A percentile compares a stretch with the other conserved stretches of the same genome.
These are phyloP conservation scores for Tuber magnatum DNA, from an alignment of 495 filamentous ascomycete species.

Conservation along the genomic window DNA sequence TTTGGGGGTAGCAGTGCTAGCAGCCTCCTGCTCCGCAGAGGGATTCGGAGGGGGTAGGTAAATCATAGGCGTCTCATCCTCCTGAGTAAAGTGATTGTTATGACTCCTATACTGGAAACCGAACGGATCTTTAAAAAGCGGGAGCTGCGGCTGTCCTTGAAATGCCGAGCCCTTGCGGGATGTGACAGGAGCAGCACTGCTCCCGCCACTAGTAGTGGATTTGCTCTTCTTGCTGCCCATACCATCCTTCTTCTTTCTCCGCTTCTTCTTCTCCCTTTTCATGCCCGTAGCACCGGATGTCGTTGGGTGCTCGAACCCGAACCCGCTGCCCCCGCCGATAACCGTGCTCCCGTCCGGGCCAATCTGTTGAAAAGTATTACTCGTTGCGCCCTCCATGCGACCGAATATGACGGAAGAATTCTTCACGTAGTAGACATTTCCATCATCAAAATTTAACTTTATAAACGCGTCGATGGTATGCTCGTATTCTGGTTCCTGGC, in stretches of 20 bases:
- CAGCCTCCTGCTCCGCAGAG: constrained; percentile 8
- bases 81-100: neutral
- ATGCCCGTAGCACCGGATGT: constrained; percentile 31
- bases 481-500: neutral
- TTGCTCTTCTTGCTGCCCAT: constrained; percentile 7
- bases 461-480: constrained; percentile 39
- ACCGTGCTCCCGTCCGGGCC: constrained; percentile 38
- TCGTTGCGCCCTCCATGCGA: constrained; percentile 30
- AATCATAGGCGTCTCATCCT: constrained; percentile 35
- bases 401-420: constrained; percentile 37
- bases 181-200: constrained; percentile 11
- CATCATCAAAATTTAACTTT: constrained; percentile 39
- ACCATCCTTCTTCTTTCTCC: constrained; percentile 37
- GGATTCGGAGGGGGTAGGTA: constrained; percentile 27
- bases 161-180: neutral
- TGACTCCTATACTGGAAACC: neutral
- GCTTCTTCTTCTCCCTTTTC: constrained; percentile 39
- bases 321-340: constrained; percentile 22
- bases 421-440: constrained; percentile 40
- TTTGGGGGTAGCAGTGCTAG: constrained; percentile 6
- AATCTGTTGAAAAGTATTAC: constrained; percentile 25
- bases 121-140: constrained; percentile 27
- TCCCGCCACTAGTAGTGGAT: constrained; percentile 23
- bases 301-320: constrained; percentile 32
- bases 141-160: constrained; percentile 2